A percentile compares a stretch with the other conserved stretches of the same genome.
These are phyloP conservation scores for Endocalyx cinctus DNA, from an alignment of 2,329 filamentous ascomycete species.

Conservation along the genomic window DNA sequence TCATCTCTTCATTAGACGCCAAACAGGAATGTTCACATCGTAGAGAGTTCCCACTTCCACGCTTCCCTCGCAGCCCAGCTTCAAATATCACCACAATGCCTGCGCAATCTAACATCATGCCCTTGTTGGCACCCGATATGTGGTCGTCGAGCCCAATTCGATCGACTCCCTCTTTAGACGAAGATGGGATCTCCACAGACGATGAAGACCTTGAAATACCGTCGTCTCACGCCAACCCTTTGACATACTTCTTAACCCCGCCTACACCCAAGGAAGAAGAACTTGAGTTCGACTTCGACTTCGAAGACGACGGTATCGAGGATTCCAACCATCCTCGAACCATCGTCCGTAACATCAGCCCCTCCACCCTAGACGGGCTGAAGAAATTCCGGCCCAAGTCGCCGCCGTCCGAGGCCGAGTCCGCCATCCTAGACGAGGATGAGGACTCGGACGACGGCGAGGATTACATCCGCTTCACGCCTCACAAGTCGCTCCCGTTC, in stretches of 20 bases:
- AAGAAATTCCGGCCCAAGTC: slow-evolving; percentile 36
- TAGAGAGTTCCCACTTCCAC: slow-evolving; percentile 8
- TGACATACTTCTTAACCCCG: slow-evolving; percentile 51
- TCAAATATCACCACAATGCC: no score
- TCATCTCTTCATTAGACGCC: no score
- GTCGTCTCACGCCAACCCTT: slow-evolving; percentile 46
- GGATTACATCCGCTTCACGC: slow-evolving; percentile 45
- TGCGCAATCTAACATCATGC: slow-evolving; percentile 21
- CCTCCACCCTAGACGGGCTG: slow-evolving; percentile 50
- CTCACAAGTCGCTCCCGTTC: slow-evolving; percentile 37
- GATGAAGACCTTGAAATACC: slow-evolving; percentile 35
- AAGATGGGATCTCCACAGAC: slow-evolving; percentile 37
- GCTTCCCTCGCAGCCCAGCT: slow-evolving; percentile 5
- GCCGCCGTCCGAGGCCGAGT: slow-evolving; percentile 39
- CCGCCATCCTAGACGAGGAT: slow-evolving; percentile 36
- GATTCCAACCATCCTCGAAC: slow-evolving; percentile 39
- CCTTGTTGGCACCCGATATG: slow-evolving; percentile 37
- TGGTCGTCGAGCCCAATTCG: slow-evolving; percentile 50
- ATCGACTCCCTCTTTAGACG: slow-evolving; percentile 38
- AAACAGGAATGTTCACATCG: slow-evolving; percentile 13
- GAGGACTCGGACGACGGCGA: slow-evolving; percentile 42
- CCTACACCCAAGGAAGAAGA: slow-evolving; percentile 40
- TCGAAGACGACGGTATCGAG: slow-evolving; percentile 57
- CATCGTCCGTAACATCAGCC: slow-evolving; percentile 51
- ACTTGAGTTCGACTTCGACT: slow-evolving; percentile 41